Base-by-base conservation (phyloP, 2,329 filamentous ascomycete species). In the Fusarium xyrophilum region DNA sequence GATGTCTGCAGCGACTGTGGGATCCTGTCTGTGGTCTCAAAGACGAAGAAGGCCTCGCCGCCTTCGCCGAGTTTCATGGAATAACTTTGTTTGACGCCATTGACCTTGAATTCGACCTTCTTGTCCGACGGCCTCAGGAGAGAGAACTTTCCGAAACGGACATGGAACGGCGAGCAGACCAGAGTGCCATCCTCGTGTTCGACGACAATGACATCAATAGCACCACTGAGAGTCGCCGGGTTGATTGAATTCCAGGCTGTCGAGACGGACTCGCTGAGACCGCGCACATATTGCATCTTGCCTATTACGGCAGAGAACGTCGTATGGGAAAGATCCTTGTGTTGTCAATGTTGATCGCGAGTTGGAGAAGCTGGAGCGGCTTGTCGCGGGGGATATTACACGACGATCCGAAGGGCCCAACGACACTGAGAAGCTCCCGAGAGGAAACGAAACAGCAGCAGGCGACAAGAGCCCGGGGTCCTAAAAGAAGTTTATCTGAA, bases 171-270 rank as follows among this genome's bases (percentile, higher is more conserved):
- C 30, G 95, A 98, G 82, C 96, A 99, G 70, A 91, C 89, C 60
- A 98, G 86, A 40, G 83, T 85, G 82, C 93, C 96, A 85, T 99
- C 96, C 77, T 95, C 93, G 73, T 96, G 93, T 80, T 99, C 93
- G 62, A 99, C 93, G 57, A 99, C 95, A 72, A 99, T 97, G 73
- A 98, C 95, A 85, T 99, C 96, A 82, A 99, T 98, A 76, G 96
- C 96, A 76, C 96, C 96, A 82, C 93, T 97, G 60, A 99, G 88
- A 15, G 96, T 99, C 44, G 96, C 93, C 52, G 96, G 96, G 80
- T 99, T 99, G 85, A 99, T 97, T 28, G 94, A 97, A 81, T 99
- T 99, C 96, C 96, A 99, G 79, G 96, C 95, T 82, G 96, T 97
- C 74, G 94, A 97, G 75, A 99, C 95, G 54, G 93, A 96, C 78